Evolutionary conservation across 768 basidiomycete genomes (phyloP).

Genomic region (Termitomyces bulborhizus): DNA sequence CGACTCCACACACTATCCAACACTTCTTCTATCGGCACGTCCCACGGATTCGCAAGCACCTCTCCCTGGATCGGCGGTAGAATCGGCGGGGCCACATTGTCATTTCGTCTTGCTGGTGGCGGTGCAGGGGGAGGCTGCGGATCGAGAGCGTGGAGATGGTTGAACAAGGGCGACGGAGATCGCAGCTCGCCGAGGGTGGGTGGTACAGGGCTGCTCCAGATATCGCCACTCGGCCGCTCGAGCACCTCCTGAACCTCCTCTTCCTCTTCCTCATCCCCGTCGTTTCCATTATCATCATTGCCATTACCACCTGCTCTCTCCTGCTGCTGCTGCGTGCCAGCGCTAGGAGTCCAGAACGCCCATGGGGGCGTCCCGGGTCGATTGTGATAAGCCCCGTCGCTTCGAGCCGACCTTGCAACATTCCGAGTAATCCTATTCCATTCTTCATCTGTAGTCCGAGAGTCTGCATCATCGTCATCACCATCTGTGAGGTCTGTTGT

Average conservation of each 20-base stretch:
- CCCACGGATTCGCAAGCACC: background rate
- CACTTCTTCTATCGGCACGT: slow-evolving; percentile 3
- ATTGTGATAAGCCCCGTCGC: background rate
- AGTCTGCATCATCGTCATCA: background rate
- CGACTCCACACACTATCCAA: slow-evolving; percentile 1
- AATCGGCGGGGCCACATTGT: slow-evolving; percentile 7
- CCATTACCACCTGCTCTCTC: background rate
- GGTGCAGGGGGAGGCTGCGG: background rate
- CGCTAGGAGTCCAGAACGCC: slow-evolving; percentile 4
- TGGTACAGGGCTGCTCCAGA: slow-evolving; percentile 7
- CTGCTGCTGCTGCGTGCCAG: background rate
- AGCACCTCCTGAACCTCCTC: slow-evolving; percentile 4
- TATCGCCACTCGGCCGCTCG: background rate
- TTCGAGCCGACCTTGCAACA: background rate
- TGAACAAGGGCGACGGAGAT: slow-evolving; percentile 12
- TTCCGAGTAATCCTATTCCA: slow-evolving; percentile 2
- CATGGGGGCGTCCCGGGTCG: background rate
- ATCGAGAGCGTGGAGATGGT: slow-evolving; percentile 6
- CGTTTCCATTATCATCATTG: background rate
- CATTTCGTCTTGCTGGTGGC: background rate
- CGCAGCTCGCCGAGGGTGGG: slow-evolving; percentile 11
- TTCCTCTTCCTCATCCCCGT: background rate
- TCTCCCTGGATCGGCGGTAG: slow-evolving; percentile 7
- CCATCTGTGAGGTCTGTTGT: background rate
- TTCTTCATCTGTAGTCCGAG: background rate